A percentile compares a stretch with the other conserved stretches of the same genome.
Conservation (phyloP, 352 stramenopile genomes). For the Globisporangium parvum region DNA sequence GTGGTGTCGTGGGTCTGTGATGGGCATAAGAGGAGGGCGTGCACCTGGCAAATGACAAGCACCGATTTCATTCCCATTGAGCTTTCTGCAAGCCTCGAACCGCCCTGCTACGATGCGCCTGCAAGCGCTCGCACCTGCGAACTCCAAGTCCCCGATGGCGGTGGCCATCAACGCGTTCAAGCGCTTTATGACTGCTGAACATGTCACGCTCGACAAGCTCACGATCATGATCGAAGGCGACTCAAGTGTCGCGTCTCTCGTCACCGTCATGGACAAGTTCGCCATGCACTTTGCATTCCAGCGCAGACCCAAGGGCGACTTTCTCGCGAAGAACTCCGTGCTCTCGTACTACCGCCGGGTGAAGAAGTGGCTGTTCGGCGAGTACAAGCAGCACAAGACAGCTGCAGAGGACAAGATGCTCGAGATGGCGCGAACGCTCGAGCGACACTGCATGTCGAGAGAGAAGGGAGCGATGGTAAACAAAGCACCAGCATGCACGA, state of each 20-base stretch:
- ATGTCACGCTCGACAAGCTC: background rate
- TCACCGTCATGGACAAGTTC: constrained; percentile 7
- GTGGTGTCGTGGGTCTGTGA: too few relatives aligned
- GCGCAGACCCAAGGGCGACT: background rate
- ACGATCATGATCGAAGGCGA: background rate
- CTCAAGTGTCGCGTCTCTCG: background rate
- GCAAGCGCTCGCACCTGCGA: background rate
- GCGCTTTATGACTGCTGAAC: background rate
- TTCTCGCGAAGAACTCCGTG: too few relatives aligned
- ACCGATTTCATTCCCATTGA: too few relatives aligned
- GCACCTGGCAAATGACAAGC: too few relatives aligned
- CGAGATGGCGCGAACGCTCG: background rate
- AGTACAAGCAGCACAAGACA: background rate
- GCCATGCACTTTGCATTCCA: background rate
- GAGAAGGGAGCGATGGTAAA: too few relatives aligned
- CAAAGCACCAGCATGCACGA: too few relatives aligned
- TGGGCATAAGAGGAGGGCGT: too few relatives aligned
- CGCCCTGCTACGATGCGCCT: background rate
- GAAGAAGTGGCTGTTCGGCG: constrained; percentile 2
- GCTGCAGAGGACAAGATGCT: background rate
- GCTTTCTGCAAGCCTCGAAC: background rate
- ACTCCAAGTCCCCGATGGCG: background rate
- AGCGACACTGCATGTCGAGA: constrained; percentile 13
- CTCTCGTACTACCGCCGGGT: too few relatives aligned
- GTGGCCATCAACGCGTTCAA: constrained; percentile 1